phyloP scores from a whole-genome alignment of 352 stramenopile species.

The Phytophthora podocarpi region DNA sequence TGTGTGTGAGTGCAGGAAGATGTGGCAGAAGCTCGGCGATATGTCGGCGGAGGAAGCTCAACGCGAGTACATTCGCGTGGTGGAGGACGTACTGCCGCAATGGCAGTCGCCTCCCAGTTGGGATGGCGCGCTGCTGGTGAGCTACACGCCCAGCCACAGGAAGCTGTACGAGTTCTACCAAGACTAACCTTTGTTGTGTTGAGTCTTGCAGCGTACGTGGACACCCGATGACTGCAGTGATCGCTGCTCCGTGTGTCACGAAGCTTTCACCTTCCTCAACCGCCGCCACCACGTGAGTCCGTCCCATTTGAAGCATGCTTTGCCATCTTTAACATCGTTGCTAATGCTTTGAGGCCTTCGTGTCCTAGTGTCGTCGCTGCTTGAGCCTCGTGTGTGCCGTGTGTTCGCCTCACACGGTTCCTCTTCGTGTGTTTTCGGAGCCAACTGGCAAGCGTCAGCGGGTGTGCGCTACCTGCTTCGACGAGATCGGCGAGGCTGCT shows the following conservation, averaged over 20 bases:
- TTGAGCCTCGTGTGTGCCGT: slow-evolving; percentile 68
- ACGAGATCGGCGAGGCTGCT: slow-evolving; percentile 22
- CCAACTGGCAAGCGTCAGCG: slow-evolving; percentile 46
- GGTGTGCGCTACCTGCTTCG: slow-evolving; percentile 53
- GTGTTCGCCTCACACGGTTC: slow-evolving; percentile 56
- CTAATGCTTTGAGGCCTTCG: no score
- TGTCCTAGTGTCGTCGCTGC: slow-evolving; percentile 75
- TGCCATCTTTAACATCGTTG: background rate
- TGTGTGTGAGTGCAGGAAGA: slow-evolving; percentile 37
- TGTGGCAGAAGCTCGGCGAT: slow-evolving; percentile 67
- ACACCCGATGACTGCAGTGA: slow-evolving; percentile 66
- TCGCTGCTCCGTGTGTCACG: slow-evolving; percentile 58
- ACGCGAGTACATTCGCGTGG: slow-evolving; percentile 55
- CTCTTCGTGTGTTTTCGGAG: slow-evolving; percentile 59
- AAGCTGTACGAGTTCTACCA: background rate
- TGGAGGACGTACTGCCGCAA: slow-evolving; percentile 57
- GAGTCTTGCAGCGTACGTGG: slow-evolving; percentile 54
- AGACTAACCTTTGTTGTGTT: background rate
- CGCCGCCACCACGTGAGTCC: slow-evolving; percentile 73
- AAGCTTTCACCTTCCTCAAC: slow-evolving; percentile 76
- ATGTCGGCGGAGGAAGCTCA: slow-evolving; percentile 53
- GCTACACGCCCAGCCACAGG: background rate
- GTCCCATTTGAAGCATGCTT: slow-evolving; percentile 10
- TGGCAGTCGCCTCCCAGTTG: slow-evolving; percentile 56
- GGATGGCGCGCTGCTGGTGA: slow-evolving; percentile 63